phyloP scores from a whole-genome alignment of 2,329 filamentous ascomycete species.

The Xylaria sp. region DNA sequence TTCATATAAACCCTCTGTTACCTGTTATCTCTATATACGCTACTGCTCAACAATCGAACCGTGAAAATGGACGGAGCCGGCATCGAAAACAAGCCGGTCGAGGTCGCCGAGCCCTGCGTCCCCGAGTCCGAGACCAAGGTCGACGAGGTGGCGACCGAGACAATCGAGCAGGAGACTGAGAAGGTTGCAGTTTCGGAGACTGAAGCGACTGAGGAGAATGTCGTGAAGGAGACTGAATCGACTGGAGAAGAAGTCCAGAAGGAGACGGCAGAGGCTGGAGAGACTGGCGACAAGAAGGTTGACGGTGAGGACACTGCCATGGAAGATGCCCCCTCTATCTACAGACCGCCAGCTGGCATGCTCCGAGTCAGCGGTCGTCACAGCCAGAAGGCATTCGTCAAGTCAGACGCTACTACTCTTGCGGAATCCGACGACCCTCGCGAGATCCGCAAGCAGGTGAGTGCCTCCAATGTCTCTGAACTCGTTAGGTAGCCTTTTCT shows the following conservation, averaged over 20 bases:
- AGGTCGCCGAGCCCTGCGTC: conserved; percentile 28
- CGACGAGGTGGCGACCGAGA: background rate
- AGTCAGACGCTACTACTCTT: conserved; percentile 63
- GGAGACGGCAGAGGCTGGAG: conserved; percentile 21
- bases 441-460: conserved; percentile 78
- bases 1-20: background rate
- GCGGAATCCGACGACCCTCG: conserved; percentile 70
- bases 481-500: background rate
- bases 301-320: conserved; percentile 23
- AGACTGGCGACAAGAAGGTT: conserved; percentile 20
- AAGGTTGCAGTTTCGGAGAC: conserved; percentile 22
- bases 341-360: conserved; percentile 31
- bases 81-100: conserved; percentile 35
- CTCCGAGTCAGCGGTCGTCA: conserved; percentile 39
- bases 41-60: background rate
- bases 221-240: conserved; percentile 18
- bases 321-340: conserved; percentile 23
- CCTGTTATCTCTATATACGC: too few species aligned
- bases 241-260: background rate
- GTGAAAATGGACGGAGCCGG: conserved; percentile 33
- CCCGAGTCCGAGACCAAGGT: conserved; percentile 11
- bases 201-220: conserved; percentile 22
- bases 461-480: conserved; percentile 9
- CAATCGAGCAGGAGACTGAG: conserved; percentile 18
- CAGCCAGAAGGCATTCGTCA: conserved; percentile 51